A percentile compares a stretch with the other conserved stretches of the same genome.
Evolutionary conservation across 225 moss, liverwort and hornwort genomes (phyloP).

Genomic region (Pseudoscleropodium purum): DNA sequence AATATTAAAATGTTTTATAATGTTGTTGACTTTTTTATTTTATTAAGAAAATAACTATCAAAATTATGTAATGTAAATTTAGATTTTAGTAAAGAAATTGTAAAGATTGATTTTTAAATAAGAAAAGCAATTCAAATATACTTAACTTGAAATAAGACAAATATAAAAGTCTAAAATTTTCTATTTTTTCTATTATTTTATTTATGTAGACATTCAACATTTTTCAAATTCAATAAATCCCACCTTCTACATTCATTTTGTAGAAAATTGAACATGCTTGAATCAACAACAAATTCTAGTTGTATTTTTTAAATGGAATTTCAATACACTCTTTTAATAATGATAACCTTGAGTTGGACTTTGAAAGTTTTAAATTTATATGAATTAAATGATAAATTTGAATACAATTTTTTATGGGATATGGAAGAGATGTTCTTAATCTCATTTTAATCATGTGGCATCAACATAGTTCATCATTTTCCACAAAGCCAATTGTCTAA

Average conservation of each 20-base stretch:
- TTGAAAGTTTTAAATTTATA: background rate
- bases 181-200: background rate
- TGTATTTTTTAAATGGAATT: background rate
- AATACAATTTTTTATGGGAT: background rate
- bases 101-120: background rate
- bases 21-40: too few species aligned
- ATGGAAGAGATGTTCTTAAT: fast-evolving
- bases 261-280: background rate
- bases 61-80: background rate
- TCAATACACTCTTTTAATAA: background rate
- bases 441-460: background rate
- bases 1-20: background rate
- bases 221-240: background rate
- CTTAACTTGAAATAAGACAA: too few species aligned
- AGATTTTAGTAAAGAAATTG: background rate
- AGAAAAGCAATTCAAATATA: too few species aligned
- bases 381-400: background rate
- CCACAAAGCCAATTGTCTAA: background rate
- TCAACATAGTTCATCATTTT: background rate
- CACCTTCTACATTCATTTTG: fast-evolving
- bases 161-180: background rate
- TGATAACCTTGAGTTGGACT: background rate
- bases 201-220: background rate
- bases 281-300: background rate
- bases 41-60: fast-evolving